Base-by-base conservation (phyloP, 345 rosid genomes). In the Trapa incisa region DNA sequence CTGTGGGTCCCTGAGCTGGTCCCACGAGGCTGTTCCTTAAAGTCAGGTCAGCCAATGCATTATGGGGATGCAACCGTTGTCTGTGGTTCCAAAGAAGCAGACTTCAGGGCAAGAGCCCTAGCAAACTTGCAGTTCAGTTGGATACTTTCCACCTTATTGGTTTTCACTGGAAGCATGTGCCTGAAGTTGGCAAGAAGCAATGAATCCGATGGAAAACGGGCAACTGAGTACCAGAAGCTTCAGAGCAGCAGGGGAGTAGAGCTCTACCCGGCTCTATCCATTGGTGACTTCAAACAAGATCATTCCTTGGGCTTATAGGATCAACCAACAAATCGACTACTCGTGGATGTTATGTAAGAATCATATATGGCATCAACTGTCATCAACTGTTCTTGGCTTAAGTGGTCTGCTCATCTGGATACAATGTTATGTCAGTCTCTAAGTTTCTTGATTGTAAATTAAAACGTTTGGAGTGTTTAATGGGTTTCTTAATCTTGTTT, bases 111-210 rank as follows among this genome's bases (percentile, higher is more conserved):
- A 13, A 81, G 84, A 72, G 91, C 91, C 37, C 76, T 89, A 42
- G 91, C 93, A 13, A 89, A 92, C 75, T 67, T 92, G 79, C 98
- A 92, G 77, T 92, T 89, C 80, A 92, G 96, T 78, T 92, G 96
- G 98, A 86, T 86, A 61, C 79, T 89, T 66, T 74, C 82, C 1
- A 87, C 81, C 41, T 81, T 89, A 63, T 64, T 84, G 85, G 72
- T 85, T 9, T 75, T 80, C 66, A 84, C 87, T 5, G 89, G 87
- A 69, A 76, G 80, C 61, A 64, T 80, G 66, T 80, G 88, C 68
- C 73, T 86, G 71, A 83, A 82, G 64, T 81, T 79, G 65, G 80
- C 93, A 0, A 60, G 80, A 0, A 60, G 79, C 47, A 84, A 80
- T 42, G 67, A 61, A 61, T n/a, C 61, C 12, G 39, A 61, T 0